These are phyloP conservation scores for Candida taoyuanica DNA, from an alignment of 805 yeast species.

Conservation along the genomic window DNA sequence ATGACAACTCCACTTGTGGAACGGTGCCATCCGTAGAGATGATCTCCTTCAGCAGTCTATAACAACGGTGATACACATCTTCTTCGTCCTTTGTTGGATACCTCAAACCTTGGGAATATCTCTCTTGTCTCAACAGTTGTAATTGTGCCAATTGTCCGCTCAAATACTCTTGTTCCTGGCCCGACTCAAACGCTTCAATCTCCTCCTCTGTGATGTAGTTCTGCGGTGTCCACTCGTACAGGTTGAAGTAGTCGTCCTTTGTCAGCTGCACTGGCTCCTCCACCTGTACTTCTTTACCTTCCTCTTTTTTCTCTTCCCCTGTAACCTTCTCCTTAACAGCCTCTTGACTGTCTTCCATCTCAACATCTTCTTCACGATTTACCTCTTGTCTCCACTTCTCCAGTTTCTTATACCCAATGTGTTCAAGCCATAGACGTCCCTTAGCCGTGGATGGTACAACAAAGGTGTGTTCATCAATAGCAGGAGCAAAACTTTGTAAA, in stretches of 20 bases:
- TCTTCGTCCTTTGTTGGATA: conserved; percentile 41
- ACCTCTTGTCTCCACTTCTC: conserved; percentile 14
- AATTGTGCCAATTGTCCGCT: conserved; percentile 44
- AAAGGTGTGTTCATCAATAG: conserved; percentile 53
- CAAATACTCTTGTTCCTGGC: conserved; percentile 39
- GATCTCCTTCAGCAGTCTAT: conserved; percentile 43
- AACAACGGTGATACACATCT: conserved; percentile 37
- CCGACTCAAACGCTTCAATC: conserved; percentile 40
- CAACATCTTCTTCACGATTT: conserved; percentile 13
- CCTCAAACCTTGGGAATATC: conserved; percentile 32
- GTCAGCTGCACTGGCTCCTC: conserved; percentile 11
- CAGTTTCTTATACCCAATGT: conserved; percentile 42
- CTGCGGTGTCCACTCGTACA: conserved; percentile 47
- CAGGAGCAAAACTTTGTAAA: conserved; percentile 61
- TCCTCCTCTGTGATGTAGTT: conserved; percentile 48
- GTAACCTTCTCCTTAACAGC: background rate
- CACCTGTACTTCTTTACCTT: conserved; percentile 4
- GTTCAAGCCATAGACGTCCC: conserved; percentile 50
- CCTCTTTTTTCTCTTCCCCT: conserved; percentile 1
- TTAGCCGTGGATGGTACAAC: conserved; percentile 48
- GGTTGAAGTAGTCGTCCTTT: conserved; percentile 23
- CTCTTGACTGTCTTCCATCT: conserved; percentile 9
- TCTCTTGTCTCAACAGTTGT: conserved; percentile 43
- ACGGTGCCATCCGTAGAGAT: conserved; percentile 33
- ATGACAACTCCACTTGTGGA: conserved; percentile 29